Conservation (phyloP, 2,329 filamentous ascomycete species). For the Ascochyta clinopodiicola region DNA sequence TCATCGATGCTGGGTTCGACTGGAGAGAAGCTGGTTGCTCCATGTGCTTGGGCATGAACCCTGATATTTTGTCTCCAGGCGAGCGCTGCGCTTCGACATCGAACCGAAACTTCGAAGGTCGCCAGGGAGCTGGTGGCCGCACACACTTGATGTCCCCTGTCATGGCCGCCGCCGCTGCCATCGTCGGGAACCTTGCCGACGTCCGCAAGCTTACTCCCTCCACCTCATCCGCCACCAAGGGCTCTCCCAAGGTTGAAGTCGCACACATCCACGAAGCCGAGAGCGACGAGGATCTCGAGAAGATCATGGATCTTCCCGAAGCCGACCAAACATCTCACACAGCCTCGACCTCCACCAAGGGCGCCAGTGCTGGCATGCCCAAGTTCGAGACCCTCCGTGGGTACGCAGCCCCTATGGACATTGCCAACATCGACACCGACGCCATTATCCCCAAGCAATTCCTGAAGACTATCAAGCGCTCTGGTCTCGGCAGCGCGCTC, state of each 20-base stretch:
- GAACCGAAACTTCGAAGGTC: slow-evolving; percentile 97
- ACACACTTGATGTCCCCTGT: slow-evolving; percentile 97
- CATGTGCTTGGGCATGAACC: slow-evolving; percentile 99
- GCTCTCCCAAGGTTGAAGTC: slow-evolving; percentile 66
- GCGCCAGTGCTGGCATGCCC: slow-evolving; percentile 69
- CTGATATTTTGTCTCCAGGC: slow-evolving; percentile 89
- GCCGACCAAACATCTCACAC: slow-evolving; percentile 74
- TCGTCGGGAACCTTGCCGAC: slow-evolving; percentile 89
- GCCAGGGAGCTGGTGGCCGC: slow-evolving; percentile 88
- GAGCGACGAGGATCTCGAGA: slow-evolving; percentile 69
- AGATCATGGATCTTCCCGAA: slow-evolving; percentile 63
- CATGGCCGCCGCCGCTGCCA: slow-evolving; percentile 91
- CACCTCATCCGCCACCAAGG: slow-evolving; percentile 51
- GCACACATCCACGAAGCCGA: slow-evolving; percentile 63
- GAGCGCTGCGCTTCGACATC: slow-evolving; percentile 95
- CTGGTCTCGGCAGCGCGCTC: slow-evolving; percentile 84
- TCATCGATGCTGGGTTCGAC: slow-evolving; percentile 90
- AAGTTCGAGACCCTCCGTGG: slow-evolving; percentile 86
- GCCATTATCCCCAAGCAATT: slow-evolving; percentile 99
- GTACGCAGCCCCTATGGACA: slow-evolving; percentile 84
- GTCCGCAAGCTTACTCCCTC: slow-evolving; percentile 76
- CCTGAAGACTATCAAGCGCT: slow-evolving; percentile 98
- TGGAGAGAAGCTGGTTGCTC: slow-evolving; percentile 98
- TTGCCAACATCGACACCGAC: slow-evolving; percentile 95
- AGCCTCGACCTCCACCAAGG: slow-evolving; percentile 58